phyloP scores from a whole-genome alignment of 2,329 filamentous ascomycete genomes.

The Neonectria magnoliae region DNA sequence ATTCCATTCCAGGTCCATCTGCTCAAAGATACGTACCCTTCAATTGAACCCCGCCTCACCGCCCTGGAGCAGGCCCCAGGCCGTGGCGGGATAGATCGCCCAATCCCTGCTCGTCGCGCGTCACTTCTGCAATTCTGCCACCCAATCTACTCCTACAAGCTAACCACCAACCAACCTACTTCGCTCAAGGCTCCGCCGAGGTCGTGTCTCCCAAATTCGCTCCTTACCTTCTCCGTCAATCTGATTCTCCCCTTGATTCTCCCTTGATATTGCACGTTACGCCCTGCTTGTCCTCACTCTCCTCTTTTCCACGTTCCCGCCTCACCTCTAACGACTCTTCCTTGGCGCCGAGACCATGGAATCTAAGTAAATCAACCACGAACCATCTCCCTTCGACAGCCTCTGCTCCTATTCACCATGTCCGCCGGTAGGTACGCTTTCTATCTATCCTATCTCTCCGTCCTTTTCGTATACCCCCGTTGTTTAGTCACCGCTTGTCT shows the following conservation, averaged over 20 bases:
- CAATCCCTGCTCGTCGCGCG: slow-evolving; percentile 39
- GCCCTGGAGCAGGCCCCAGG: background rate
- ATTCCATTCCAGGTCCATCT: background rate
- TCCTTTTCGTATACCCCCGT: background rate
- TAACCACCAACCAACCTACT: slow-evolving; percentile 23
- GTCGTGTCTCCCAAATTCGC: background rate
- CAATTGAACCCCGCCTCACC: slow-evolving; percentile 33
- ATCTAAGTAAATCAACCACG: slow-evolving; percentile 29
- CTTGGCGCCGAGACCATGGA: slow-evolving; percentile 32
- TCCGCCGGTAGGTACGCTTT: slow-evolving; percentile 41
- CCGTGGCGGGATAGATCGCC: slow-evolving; percentile 22
- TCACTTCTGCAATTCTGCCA: slow-evolving; percentile 31
- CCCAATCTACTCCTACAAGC: slow-evolving; percentile 26
- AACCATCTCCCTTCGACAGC: slow-evolving; percentile 14
- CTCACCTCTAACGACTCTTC: slow-evolving; percentile 18
- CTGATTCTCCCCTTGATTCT: slow-evolving; percentile 14
- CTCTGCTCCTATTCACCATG: slow-evolving; percentile 33
- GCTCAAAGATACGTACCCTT: slow-evolving; percentile 21
- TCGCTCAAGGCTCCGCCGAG: slow-evolving; percentile 9
- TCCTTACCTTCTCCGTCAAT: slow-evolving; percentile 4
- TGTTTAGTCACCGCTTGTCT: slow-evolving; percentile 15
- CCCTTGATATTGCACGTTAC: slow-evolving; percentile 9
- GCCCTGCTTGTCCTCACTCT: background rate
- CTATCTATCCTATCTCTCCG: background rate
- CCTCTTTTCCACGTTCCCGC: background rate